Conservation (phyloP, 257 asterid species). For the Ligustrum vulgare region DNA sequence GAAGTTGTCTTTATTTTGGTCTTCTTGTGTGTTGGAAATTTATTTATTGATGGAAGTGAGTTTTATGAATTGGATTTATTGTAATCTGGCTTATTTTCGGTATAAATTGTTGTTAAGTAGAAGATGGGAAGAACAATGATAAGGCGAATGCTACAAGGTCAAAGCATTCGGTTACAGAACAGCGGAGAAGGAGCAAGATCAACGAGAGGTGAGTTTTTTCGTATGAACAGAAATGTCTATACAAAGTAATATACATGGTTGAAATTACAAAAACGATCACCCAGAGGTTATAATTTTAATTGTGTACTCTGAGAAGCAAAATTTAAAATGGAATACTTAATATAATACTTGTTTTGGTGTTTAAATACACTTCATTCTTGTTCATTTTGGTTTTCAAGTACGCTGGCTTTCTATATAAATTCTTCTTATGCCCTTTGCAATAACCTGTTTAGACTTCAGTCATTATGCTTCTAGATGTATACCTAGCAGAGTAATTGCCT, state of each 20-base stretch:
- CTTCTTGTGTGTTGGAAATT: not conserved
- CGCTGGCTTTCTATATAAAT: not conserved
- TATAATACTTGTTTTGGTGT: not conserved
- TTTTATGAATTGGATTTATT: conserved; percentile 19
- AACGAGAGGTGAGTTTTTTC: conserved; percentile 49
- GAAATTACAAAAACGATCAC: conserved; percentile 29
- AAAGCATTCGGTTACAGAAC: conserved; percentile 72
- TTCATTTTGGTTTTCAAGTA: not conserved
- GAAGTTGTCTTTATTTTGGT: conserved; percentile 5
- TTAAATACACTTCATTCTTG: not conserved
- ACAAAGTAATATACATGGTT: too few species aligned
- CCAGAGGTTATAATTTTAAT: conserved; percentile 47
- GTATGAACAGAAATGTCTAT: not conserved
- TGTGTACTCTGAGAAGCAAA: not conserved
- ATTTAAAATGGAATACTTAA: not conserved
- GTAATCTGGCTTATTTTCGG: conserved; percentile 9
- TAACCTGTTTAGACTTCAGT: not conserved
- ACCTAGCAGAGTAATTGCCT: not conserved
- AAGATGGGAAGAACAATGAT: conserved; percentile 62
- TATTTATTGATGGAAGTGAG: not conserved
- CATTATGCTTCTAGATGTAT: not conserved
- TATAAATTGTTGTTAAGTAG: conserved; percentile 39
- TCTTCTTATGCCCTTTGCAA: not conserved
- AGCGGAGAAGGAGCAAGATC: conserved; percentile 71
- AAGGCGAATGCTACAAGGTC: conserved; percentile 60